Evolutionary conservation across 352 stramenopile genomes (phyloP), one percentile per base, ranked within the genome.

Genomic region (Pythium aquatile): DNA sequence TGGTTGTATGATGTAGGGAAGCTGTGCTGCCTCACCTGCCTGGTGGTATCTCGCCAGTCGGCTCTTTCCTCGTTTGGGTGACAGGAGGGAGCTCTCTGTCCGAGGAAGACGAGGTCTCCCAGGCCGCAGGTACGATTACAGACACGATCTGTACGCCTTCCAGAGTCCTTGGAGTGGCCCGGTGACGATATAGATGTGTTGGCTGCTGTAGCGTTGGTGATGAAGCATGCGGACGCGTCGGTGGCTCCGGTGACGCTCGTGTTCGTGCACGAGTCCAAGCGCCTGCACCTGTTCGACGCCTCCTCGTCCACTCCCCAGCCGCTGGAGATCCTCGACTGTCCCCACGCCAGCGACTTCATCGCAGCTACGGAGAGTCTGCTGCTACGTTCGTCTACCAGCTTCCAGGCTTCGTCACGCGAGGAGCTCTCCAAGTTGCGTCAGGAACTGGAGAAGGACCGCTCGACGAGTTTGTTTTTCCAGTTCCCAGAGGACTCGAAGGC

Each of bases 311-410:
- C 47, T 28, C 26, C 54, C 20, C 14, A 66, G 17, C 5, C 79
- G 20, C 51, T 88, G 17, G 35, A 76, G 39, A 59, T 78, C 1
- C 40, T 87, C 44, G 58, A 76, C 7, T 73, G 68, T 74, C 62
- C 83, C 20, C 79, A 87, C 58, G 79, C 79, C 39, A 70, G 69
- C 17, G 73, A 88, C 53, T 87, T 87, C 58, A 63, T 81, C 37
- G 58, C 40, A 2, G 66, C 61, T 1, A 66, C 77, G 24, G 68
- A 70, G 5, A 72, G 66, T 32, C 57, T 70, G 48, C 67, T 74
- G n/a, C 35, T 87, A 33, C 76, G 78, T 29, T 78, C 72, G 62
- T 75, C 69, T 0, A 40, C 88, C 26, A 73, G 80, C 55, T 14
- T 90, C 14, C 7, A 60, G 14, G 74, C 54, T 0, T 65, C 26